phyloP scores from a whole-genome alignment of 805 yeast species.

The Kazachstania africana region DNA sequence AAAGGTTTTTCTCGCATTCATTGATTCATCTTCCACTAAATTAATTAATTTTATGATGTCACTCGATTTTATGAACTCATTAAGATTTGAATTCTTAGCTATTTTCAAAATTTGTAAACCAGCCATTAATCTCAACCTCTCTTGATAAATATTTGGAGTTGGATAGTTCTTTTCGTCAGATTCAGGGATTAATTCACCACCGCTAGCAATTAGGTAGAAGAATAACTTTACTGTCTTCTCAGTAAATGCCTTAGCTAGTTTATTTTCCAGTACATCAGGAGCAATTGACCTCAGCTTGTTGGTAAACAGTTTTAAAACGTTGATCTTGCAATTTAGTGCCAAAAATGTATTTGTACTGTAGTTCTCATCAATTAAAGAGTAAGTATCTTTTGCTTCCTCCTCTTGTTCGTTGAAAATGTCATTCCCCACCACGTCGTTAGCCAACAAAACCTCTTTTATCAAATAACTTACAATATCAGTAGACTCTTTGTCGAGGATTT shows the following conservation, averaged over 20 bases:
- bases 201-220: conserved; percentile 53
- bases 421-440: conserved; percentile 33
- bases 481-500: conserved; percentile 38
- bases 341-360: conserved; percentile 8
- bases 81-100: conserved; percentile 43
- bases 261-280: conserved; percentile 25
- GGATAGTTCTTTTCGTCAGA: conserved; percentile 33
- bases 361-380: conserved; percentile 4
- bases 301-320: conserved; percentile 44
- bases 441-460: conserved; percentile 49
- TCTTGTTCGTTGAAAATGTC: conserved; percentile 9
- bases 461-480: conserved; percentile 48
- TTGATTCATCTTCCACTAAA: conserved; percentile 56
- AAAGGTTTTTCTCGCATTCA: conserved; percentile 43
- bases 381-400: conserved; percentile 39
- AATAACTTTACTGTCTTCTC: conserved; percentile 59
- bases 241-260: conserved; percentile 34
- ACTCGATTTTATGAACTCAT: conserved; percentile 38
- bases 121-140: conserved; percentile 54
- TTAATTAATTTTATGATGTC: conserved; percentile 43
- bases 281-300: conserved; percentile 40
- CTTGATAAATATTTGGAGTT: conserved; percentile 53
- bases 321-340: conserved; percentile 36
- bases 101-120: conserved; percentile 55
- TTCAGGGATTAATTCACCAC: conserved; percentile 59